Percentiles rank a stretch among this genome's conserved stretches.
Evolutionary conservation across 495 filamentous ascomycete genomes (phyloP).

Genomic region (Hypoxylon rickii): DNA sequence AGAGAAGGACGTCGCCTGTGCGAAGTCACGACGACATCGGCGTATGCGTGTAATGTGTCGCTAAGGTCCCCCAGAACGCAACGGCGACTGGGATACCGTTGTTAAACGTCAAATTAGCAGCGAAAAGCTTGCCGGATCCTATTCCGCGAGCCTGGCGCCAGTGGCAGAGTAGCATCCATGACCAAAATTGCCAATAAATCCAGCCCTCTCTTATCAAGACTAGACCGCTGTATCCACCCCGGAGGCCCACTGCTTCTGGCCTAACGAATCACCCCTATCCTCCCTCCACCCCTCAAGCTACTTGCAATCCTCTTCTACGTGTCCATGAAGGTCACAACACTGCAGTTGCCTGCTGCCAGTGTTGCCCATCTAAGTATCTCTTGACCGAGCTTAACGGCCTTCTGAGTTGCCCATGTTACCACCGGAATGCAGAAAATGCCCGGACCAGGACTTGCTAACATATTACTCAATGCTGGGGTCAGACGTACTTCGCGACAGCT

Average conservation of each 20-base stretch:
- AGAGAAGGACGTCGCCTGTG: slow-evolving; percentile 9
- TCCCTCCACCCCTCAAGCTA: slow-evolving; percentile 5
- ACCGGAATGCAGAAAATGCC: too few species aligned
- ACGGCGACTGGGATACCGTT: slow-evolving; percentile 37
- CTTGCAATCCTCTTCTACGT: slow-evolving; percentile 9
- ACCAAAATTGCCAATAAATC: slow-evolving; percentile 24
- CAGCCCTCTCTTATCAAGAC: slow-evolving; percentile 28
- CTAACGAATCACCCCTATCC: slow-evolving; percentile 18
- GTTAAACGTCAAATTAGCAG: slow-evolving; percentile 35
- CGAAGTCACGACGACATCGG: slow-evolving; percentile 26
- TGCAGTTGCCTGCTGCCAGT: slow-evolving; percentile 6
- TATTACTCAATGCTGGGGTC: too few species aligned
- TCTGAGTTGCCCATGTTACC: too few species aligned
- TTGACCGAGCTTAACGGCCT: too few species aligned
- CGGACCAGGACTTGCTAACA: too few species aligned
- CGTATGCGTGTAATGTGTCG: slow-evolving; percentile 36
- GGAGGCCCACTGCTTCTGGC: slow-evolving; percentile 12
- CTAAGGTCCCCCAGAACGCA: slow-evolving; percentile 29
- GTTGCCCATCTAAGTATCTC: too few species aligned
- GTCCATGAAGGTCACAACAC: slow-evolving; percentile 1
- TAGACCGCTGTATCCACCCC: slow-evolving; percentile 28
- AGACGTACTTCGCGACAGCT: too few species aligned
- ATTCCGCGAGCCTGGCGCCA: slow-evolving; percentile 24
- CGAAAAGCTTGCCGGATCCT: slow-evolving; percentile 20
- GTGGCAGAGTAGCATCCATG: slow-evolving; percentile 28